Percentiles rank a stretch among this genome's conserved stretches.
phyloP scores from a whole-genome alignment of 805 yeast genomes.

The Wickerhamiella cacticola region DNA sequence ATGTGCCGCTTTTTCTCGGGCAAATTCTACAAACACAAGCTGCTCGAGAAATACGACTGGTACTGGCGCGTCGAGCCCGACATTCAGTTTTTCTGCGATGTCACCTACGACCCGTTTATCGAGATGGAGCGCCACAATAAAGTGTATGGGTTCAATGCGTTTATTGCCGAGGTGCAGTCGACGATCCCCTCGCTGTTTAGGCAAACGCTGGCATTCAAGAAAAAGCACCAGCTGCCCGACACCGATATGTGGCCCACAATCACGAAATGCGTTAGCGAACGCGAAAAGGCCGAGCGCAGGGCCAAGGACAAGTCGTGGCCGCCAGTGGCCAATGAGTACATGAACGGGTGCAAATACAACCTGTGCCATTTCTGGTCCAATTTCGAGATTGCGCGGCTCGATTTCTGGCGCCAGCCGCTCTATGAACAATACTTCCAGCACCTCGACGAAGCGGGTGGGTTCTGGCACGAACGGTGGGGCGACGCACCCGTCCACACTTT shows the following conservation, averaged over 20 bases:
- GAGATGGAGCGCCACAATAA: conserved; percentile 63
- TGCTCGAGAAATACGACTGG: conserved; percentile 66
- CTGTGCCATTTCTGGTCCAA: conserved; percentile 87
- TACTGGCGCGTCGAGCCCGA: conserved; percentile 96
- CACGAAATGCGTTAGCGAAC: conserved; percentile 25
- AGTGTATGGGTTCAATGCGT: conserved; percentile 73
- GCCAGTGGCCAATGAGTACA: conserved; percentile 25
- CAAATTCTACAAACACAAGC: conserved; percentile 63
- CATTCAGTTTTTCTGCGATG: conserved; percentile 78
- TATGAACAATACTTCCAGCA: conserved; percentile 58
- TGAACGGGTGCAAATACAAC: conserved; percentile 58
- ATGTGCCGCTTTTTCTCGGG: conserved; percentile 95
- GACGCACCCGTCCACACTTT: conserved; percentile 92
- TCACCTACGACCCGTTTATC: conserved; percentile 80
- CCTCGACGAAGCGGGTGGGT: conserved; percentile 67
- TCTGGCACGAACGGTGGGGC: conserved; percentile 91
- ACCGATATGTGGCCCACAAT: conserved; percentile 18
- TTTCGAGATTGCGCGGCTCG: conserved; percentile 80
- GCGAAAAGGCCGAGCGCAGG: conserved; percentile 4
- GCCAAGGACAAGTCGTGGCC: background rate
- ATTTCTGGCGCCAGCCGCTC: conserved; percentile 50
- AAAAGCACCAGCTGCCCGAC: conserved; percentile 34
- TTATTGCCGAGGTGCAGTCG: conserved; percentile 63
- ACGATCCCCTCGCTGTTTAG: conserved; percentile 76
- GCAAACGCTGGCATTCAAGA: conserved; percentile 48